Evolutionary conservation across 129 eudicot genomes (phyloP).

Genomic region (Sambucus nigra): DNA sequence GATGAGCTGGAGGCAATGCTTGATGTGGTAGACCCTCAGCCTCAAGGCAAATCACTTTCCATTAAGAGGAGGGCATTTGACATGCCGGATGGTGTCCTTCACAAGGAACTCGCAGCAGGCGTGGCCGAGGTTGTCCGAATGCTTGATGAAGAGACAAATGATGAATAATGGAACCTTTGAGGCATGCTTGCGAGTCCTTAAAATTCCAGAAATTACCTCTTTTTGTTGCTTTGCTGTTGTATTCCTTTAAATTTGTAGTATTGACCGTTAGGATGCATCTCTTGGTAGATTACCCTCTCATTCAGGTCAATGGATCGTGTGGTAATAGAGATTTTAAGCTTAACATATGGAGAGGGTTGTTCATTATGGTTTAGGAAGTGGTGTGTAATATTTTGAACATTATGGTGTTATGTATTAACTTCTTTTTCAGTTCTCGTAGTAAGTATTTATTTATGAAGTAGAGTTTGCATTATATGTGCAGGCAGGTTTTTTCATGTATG

Average conservation of each 20-base stretch:
- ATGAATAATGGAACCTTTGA: conserved; percentile 28
- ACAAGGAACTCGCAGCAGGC: conserved; percentile 81
- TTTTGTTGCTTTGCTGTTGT: not conserved
- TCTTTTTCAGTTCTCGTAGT: no score
- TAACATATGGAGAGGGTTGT: no score
- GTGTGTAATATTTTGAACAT: no score
- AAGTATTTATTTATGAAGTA: no score
- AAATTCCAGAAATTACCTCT: no score
- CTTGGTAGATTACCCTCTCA: not conserved
- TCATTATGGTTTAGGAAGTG: no score
- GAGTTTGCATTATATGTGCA: no score
- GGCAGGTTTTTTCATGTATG: no score
- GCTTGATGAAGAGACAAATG: conserved; percentile 34
- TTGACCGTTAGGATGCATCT: not conserved
- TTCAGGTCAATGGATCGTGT: no score
- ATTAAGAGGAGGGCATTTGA: conserved; percentile 76
- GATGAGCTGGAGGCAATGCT: conserved; percentile 96
- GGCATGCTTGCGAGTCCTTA: conserved; percentile 16
- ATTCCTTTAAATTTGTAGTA: not conserved
- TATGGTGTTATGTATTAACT: no score
- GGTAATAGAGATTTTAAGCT: no score
- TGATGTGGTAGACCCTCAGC: conserved; percentile 89
- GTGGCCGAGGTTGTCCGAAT: conserved; percentile 76
- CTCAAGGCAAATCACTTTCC: conserved; percentile 35
- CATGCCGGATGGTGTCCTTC: conserved; percentile 76